phyloP scores from a whole-genome alignment of 2,329 filamentous ascomycete species.

The Orbilia javanica region DNA sequence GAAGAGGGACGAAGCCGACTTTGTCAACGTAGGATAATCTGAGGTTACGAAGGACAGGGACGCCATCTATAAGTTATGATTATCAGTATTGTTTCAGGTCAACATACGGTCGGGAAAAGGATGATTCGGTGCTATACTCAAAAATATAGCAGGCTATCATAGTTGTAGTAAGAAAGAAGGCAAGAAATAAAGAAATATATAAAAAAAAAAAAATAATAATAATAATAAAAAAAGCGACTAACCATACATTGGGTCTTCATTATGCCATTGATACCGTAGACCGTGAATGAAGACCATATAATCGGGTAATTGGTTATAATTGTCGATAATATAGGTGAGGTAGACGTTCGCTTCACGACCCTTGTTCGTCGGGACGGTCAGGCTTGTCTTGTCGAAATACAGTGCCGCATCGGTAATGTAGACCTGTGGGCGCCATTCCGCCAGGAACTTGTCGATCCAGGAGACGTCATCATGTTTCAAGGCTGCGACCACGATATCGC shows the following conservation, averaged over 20 bases:
- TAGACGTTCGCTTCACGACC: constrained; percentile 75
- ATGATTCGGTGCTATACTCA: neutral
- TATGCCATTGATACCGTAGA: constrained; percentile 57
- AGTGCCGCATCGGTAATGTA: constrained; percentile 59
- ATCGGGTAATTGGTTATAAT: constrained; percentile 69
- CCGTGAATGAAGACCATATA: constrained; percentile 57
- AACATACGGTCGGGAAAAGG: neutral
- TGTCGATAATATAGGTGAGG: constrained; percentile 74
- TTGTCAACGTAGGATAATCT: constrained; percentile 66
- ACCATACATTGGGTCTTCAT: constrained; percentile 67
- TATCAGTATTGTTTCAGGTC: neutral
- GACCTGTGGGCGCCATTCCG: constrained; percentile 61
- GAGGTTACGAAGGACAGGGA: constrained; percentile 37
- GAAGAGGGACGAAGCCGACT: constrained; percentile 73
- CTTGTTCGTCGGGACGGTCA: constrained; percentile 66
- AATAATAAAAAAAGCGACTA: neutral
- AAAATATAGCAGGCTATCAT: neutral
- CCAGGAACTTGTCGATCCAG: constrained; percentile 67
- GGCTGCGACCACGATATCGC: constrained; percentile 64
- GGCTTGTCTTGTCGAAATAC: constrained; percentile 40
- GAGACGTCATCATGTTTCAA: constrained; percentile 63
- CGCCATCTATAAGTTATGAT: constrained; percentile 27
- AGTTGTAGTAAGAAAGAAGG: neutral
- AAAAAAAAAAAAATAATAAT: too few relatives aligned
- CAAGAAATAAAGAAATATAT: too few relatives aligned